These are phyloP conservation scores for Breviolum minutum DNA, from an alignment of 73 alveolate species.

Conservation along the genomic window DNA sequence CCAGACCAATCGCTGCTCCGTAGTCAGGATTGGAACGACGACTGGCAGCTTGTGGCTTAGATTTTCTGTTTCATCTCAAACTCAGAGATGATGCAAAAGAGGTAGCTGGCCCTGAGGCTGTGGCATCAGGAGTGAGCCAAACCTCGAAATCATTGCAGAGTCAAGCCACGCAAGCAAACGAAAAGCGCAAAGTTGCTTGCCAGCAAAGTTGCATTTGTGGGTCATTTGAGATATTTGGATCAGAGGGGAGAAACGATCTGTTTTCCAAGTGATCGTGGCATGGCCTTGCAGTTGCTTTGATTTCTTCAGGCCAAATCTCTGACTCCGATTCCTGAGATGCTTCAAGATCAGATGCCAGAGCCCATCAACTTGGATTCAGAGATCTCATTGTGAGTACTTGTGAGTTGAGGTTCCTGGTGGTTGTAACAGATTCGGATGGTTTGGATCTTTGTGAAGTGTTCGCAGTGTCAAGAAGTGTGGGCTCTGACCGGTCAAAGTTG, in stretches of 20 bases:
- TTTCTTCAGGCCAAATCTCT: constrained; percentile 1
- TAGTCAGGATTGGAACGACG: constrained; percentile 18
- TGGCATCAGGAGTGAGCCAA: background rate
- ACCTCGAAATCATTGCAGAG: background rate
- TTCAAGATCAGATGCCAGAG: background rate
- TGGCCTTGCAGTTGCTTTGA: background rate
- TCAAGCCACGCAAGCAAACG: background rate
- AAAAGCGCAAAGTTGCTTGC: background rate
- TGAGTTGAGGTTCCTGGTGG: background rate
- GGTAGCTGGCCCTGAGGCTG: background rate
- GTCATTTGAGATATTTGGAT: too few species aligned
- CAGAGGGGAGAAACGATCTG: too few species aligned
- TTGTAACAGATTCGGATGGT: too few species aligned
- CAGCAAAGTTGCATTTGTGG: too few species aligned
- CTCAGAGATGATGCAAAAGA: background rate
- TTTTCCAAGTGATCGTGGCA: too few species aligned
- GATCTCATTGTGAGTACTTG: background rate
- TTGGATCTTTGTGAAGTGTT: too few species aligned
- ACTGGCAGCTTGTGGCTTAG: background rate
- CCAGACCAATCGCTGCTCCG: background rate
- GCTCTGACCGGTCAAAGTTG: too few species aligned
- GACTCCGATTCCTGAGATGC: background rate
- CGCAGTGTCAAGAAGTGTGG: too few species aligned
- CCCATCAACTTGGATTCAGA: background rate
- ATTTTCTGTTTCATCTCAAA: background rate